Evolutionary conservation across 2,329 filamentous ascomycete genomes (phyloP).

Genomic region (Fusarium nematophilum): DNA sequence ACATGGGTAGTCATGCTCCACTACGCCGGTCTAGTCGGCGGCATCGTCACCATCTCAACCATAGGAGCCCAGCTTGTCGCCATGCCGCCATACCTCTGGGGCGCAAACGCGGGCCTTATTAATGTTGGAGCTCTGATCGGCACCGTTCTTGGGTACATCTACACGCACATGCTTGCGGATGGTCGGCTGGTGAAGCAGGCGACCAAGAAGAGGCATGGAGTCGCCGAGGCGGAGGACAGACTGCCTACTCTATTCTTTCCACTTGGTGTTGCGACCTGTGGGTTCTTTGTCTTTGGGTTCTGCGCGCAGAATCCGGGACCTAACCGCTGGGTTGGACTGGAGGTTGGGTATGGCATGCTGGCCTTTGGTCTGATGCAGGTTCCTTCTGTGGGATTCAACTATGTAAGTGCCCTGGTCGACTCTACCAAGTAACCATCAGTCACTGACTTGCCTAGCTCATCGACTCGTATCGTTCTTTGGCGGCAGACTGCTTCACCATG

Average conservation of each 20-base stretch:
- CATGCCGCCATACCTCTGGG: constrained; percentile 50
- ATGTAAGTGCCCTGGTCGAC: constrained; percentile 45
- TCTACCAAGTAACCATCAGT: not conserved
- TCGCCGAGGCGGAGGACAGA: constrained; percentile 49
- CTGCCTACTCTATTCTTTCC: constrained; percentile 47
- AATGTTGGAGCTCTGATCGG: constrained; percentile 51
- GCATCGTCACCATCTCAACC: constrained; percentile 49
- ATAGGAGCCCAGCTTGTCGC: constrained; percentile 48
- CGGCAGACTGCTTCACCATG: constrained; percentile 65
- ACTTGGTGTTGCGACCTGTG: constrained; percentile 45
- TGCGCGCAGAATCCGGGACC: constrained; percentile 48
- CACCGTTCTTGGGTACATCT: constrained; percentile 42
- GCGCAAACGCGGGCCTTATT: constrained; percentile 47
- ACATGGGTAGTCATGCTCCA: constrained; percentile 53
- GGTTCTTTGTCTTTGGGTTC: constrained; percentile 52
- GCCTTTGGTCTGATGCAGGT: constrained; percentile 53
- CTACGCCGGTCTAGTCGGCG: constrained; percentile 52
- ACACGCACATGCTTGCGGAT: constrained; percentile 44
- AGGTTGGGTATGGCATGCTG: constrained; percentile 51
- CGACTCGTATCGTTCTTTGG: constrained; percentile 59
- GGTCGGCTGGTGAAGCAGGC: constrained; percentile 12
- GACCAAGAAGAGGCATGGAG: constrained; percentile 39
- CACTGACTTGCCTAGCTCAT: constrained; percentile 55
- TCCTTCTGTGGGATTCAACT: constrained; percentile 54
- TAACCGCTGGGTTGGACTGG: constrained; percentile 49